Evolutionary conservation across 495 filamentous ascomycete species (phyloP), one percentile per base, ranked within the genome.

Genomic region (Aspergillus kassunensis): DNA sequence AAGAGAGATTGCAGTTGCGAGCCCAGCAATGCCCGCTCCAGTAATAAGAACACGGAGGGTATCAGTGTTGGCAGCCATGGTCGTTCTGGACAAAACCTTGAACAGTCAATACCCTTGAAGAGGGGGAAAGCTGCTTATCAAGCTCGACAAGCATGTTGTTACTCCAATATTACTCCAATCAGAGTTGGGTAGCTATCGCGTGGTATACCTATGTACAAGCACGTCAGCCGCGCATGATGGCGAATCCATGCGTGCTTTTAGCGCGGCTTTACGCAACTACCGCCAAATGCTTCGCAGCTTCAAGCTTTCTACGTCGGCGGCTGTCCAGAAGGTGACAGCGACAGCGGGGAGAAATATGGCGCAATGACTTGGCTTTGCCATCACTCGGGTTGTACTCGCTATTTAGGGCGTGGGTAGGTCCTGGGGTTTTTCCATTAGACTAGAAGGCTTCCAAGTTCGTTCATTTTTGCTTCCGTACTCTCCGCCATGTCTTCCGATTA

Each of bases 1-100:
- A 1, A 78, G 60, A 2, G 71, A 69, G 35, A 78, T 72, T 3
- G 75, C 74, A 11, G 70, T 63, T 25, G 69, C 67, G 9, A 79
- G 67, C 5, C 76, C 75, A 8, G 74, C 76, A 25, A 79, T 76
- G 13, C 75, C 76, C 33, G 69, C 73, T 8, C 75, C 76, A 4
- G 71, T 60, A 39, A 79, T 76, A 10, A 73, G 66, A 11, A 79
- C 54, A 21, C 72, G 69, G 39, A 70, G 52, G 1, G 51, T 43
- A 9, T 63, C 27, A 8, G 42, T 34, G n/a, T 49, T 41, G 24
- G 36, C 55, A 4, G 49, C 35, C 61, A 61, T 67, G 4, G 12
- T 34, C 31, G 24, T 9, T 27, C 35, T 15, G 21, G 12, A 20
- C 30, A 19, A 19, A 31, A 24, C 16, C 24, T 45, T 16, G 1